These are phyloP conservation scores for Delphinella strobiligena DNA, from an alignment of 2,329 filamentous ascomycete species.

Conservation along the genomic window DNA sequence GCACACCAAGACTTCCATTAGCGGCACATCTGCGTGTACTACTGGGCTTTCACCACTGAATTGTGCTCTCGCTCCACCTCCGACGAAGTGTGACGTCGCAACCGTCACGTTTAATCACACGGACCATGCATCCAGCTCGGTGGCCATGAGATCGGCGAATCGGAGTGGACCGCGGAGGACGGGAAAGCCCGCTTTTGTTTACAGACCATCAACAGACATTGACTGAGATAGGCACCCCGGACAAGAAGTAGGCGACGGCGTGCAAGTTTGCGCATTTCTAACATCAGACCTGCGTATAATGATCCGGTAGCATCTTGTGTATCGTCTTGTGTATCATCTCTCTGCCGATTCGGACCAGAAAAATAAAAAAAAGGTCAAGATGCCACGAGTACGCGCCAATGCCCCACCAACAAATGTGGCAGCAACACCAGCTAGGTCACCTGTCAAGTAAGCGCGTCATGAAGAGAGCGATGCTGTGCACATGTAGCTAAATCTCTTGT, in stretches of 20 bases:
- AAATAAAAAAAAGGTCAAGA: slow-evolving; percentile 24
- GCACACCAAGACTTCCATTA: no score
- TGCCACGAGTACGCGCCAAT: slow-evolving; percentile 20
- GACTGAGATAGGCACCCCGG: not conserved
- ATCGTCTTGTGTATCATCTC: no score
- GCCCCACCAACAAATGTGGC: slow-evolving; percentile 32
- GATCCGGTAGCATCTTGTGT: no score
- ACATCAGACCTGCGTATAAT: no score
- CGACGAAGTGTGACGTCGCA: no score
- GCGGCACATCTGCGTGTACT: no score
- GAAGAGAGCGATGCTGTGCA: not conserved
- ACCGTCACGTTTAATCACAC: no score
- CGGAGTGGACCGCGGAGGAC: not conserved
- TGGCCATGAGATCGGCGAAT: not conserved
- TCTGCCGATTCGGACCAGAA: no score
- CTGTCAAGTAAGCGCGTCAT: slow-evolving; percentile 28
- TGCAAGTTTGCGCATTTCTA: no score
- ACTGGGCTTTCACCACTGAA: no score
- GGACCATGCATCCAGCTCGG: not conserved
- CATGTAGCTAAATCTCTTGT: slow-evolving; percentile 1
- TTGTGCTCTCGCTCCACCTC: no score
- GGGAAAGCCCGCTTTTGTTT: not conserved
- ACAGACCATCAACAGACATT: not conserved
- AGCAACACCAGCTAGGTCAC: slow-evolving; percentile 41
- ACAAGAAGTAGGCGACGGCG: slow-evolving; percentile 6